A percentile compares a stretch with the other conserved stretches of the same genome.
Conservation (phyloP, 2,329 filamentous ascomycete species). For the Ceratocystis colombiana region DNA sequence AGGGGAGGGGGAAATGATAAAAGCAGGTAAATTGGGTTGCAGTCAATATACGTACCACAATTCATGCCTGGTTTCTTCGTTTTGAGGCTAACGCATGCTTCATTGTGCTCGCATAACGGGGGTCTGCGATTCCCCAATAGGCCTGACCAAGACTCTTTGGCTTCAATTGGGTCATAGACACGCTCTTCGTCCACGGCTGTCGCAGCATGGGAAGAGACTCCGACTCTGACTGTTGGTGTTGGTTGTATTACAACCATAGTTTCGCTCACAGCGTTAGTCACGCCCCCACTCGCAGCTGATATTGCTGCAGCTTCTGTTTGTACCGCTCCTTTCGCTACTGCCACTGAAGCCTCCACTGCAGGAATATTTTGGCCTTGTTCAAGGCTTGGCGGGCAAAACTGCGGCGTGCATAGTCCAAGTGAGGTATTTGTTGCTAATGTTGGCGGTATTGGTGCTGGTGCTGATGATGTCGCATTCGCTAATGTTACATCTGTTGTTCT, state of each 20-base stretch:
- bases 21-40: not conserved
- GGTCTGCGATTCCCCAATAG: slow-evolving; percentile 64
- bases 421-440: too few species aligned
- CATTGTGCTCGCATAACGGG: slow-evolving; percentile 77
- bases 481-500: too few species aligned
- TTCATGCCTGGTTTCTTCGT: slow-evolving; percentile 89
- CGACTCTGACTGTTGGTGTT: not conserved
- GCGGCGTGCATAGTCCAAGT: too few species aligned
- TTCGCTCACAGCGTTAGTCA: not conserved
- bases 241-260: not conserved
- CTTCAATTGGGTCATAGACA: slow-evolving; percentile 57
- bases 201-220: not conserved
- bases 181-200: not conserved
- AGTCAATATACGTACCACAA: slow-evolving; percentile 42
- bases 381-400: too few species aligned
- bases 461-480: too few species aligned
- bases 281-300: not conserved
- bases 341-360: not conserved
- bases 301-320: not conserved
- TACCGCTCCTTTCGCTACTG: not conserved
- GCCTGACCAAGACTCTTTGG: slow-evolving; percentile 76
- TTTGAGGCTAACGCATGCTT: slow-evolving; percentile 70
- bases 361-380: too few species aligned
- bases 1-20: not conserved
- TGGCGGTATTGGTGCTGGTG: too few species aligned